phyloP scores from a whole-genome alignment of 1,139 yeast genomes.

The Saccharomycopsis hybrid region DNA sequence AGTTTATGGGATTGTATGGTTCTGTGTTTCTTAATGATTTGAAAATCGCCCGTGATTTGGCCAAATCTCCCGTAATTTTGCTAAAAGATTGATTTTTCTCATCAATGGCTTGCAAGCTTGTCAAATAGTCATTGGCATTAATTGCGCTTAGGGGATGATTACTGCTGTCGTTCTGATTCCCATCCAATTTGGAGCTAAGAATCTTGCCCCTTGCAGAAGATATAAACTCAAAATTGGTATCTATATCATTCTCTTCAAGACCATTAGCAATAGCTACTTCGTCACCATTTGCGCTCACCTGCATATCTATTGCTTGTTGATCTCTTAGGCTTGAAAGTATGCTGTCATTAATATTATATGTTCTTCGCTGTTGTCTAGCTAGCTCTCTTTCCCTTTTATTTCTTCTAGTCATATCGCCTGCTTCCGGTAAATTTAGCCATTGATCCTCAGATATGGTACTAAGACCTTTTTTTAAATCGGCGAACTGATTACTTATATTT shows the following conservation, averaged over 20 bases:
- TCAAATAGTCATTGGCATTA: slow-evolving; percentile 36
- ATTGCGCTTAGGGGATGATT: slow-evolving; percentile 17
- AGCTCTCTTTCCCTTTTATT: slow-evolving; percentile 67
- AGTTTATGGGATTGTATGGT: slow-evolving; percentile 69
- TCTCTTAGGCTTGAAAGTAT: slow-evolving; percentile 34
- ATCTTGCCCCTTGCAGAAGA: slow-evolving; percentile 49
- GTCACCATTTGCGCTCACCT: slow-evolving; percentile 31
- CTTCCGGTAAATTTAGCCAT: slow-evolving; percentile 84
- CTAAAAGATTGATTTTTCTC: slow-evolving; percentile 26
- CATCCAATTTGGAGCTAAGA: slow-evolving; percentile 43
- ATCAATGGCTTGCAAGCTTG: slow-evolving; percentile 29
- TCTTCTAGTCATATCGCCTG: slow-evolving; percentile 75
- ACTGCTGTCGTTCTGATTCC: background rate
- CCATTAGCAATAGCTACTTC: slow-evolving; percentile 21
- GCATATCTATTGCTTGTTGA: slow-evolving; percentile 30
- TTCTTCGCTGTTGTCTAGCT: slow-evolving; percentile 58
- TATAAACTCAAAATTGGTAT: slow-evolving; percentile 43
- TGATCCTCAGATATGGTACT: slow-evolving; percentile 56
- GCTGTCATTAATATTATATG: slow-evolving; percentile 80
- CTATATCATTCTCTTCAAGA: slow-evolving; percentile 20
- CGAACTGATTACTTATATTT: slow-evolving; percentile 36
- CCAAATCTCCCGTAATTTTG: slow-evolving; percentile 42
- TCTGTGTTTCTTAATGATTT: slow-evolving; percentile 64
- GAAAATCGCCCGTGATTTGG: slow-evolving; percentile 54
- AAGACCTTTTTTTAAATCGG: slow-evolving; percentile 58